Percentiles rank a stretch among this genome's conserved stretches.
Evolutionary conservation across 352 stramenopile species (phyloP).

Genomic region (Globisporangium sylvaticum): DNA sequence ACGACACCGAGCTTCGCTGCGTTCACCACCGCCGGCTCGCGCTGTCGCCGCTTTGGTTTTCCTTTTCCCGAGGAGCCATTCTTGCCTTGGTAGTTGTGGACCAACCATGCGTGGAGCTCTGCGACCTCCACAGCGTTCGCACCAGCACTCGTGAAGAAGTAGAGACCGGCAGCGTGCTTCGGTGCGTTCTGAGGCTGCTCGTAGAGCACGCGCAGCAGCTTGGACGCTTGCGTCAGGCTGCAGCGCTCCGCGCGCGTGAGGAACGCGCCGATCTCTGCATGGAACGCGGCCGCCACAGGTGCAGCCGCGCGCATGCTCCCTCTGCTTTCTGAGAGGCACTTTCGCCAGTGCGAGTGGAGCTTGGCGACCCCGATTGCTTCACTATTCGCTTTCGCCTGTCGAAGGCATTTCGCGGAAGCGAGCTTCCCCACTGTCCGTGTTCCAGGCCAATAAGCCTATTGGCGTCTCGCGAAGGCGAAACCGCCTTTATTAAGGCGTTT

Average conservation of each 20-base stretch:
- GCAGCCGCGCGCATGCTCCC: background rate
- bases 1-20: slow-evolving; percentile 26
- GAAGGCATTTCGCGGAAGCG: too few species aligned
- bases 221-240: background rate
- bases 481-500: too few species aligned
- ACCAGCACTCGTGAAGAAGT: background rate
- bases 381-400: too few species aligned
- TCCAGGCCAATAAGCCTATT: too few species aligned
- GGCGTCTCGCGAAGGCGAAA: too few species aligned
- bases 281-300: background rate
- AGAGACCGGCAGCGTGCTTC: background rate
- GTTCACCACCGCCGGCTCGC: slow-evolving; percentile 4
- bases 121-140: background rate
- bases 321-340: too few species aligned
- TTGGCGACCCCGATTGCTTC: too few species aligned
- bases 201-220: background rate
- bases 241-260: background rate
- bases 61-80: background rate
- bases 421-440: too few species aligned
- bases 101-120: background rate
- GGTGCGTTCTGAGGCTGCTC: background rate
- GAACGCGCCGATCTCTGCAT: background rate
- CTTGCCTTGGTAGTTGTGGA: background rate
- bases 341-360: too few species aligned
- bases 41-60: background rate